A percentile compares a stretch with the other conserved stretches of the same genome.
Evolutionary conservation across 495 filamentous ascomycete species (phyloP).

Genomic region (Podospora anserina): DNA sequence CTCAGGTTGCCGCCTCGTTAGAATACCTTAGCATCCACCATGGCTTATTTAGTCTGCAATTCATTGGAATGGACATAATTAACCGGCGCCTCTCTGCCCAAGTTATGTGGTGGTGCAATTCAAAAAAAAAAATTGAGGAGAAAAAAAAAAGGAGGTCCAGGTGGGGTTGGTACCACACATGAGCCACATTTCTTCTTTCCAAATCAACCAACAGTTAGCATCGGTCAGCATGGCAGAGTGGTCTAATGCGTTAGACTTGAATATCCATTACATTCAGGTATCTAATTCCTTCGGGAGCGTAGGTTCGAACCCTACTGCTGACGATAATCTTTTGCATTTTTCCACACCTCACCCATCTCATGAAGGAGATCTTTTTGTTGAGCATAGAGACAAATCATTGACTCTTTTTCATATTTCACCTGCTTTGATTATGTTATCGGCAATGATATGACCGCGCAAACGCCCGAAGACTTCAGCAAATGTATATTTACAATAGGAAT

Average conservation of each 20-base stretch:
- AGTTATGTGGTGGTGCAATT: neutral
- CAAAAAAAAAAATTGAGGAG: neutral
- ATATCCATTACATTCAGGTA: neutral
- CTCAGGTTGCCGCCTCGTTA: no score
- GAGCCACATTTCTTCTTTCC: neutral
- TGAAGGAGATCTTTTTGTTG: no score
- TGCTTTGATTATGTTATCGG: neutral
- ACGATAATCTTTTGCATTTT: neutral
- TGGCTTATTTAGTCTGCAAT: no score
- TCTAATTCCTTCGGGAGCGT: neutral
- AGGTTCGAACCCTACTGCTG: conserved; percentile 3
- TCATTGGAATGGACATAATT: no score
- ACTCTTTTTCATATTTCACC: neutral
- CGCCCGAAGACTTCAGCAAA: neutral
- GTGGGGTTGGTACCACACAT: neutral
- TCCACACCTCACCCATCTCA: neutral
- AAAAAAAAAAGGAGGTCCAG: neutral
- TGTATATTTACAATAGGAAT: neutral
- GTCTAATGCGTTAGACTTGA: conserved; percentile 4
- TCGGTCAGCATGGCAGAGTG: neutral
- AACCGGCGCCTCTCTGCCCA: no score
- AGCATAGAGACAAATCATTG: no score
- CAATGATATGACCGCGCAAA: neutral
- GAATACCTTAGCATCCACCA: no score
- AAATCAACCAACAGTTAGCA: neutral